Base-by-base conservation (phyloP, 306 rosid genomes). In the Prunus mira region DNA sequence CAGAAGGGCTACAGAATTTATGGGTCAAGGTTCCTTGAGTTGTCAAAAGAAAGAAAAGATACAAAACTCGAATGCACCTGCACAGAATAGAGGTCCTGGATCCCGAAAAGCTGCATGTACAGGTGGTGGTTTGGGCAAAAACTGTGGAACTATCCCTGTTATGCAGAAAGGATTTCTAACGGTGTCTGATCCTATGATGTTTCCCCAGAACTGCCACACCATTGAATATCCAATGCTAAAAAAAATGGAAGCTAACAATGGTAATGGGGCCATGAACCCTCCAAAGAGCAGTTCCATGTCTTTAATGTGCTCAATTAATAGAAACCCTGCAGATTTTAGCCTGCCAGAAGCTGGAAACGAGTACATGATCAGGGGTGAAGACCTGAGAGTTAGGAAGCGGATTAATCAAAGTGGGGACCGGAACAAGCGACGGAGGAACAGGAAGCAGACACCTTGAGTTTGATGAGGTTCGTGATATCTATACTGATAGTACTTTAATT, bases 321-420 rank as follows among this genome's bases (percentile, higher is more conserved):
- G 80, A 85, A 96, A 96, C 74, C 99, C 99, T n/a, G 97, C 99
- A 76, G 99, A 96, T 32, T 93, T 96, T 82, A 81, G 86, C 80
- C 22, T 75, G 61, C 96, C 90, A 2, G 96, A 81, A 63, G 74
- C 86, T 43, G 90, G 88, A 80, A 92, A 90, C 78, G 72, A 38
- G 50, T 96, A 91, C 82, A 96, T 93, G 97, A 96, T 92, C 78
- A 88, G 88, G 73, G 97, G 96, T 24, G 92, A 92, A 80, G 98
- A 96, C 76, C 82, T 96, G 22, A 89, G 80, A 75, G 80, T 89
- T 65, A 84, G 85, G 76, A 84, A 86, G 84, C 60, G 72, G 81
- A 65, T 19, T 80, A 58, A 30, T 76, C 46, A 60, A 77, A 76
- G 52, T 74, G 18, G 84, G 15, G 84, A 65, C 46, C 89, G 83